phyloP scores from a whole-genome alignment of 495 filamentous ascomycete species.

The Aspergillus funiculosus region DNA sequence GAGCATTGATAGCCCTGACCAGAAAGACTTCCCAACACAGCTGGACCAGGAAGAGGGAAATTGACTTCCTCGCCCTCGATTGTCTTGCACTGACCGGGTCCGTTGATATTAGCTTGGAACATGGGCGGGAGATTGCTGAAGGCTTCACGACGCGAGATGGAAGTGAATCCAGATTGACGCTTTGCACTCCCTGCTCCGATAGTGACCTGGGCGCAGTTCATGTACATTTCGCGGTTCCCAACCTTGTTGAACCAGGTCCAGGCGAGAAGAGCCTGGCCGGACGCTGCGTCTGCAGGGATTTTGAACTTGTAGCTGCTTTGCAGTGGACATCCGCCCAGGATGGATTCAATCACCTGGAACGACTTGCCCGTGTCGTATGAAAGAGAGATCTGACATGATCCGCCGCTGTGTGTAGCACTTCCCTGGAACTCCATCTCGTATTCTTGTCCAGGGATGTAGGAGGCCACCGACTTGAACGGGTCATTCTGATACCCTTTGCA shows the following conservation, averaged over 20 bases:
- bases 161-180: conserved; percentile 17
- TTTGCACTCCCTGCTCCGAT: conserved; percentile 49
- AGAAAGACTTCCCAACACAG: conserved; percentile 42
- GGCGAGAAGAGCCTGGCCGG: conserved; percentile 58
- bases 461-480: conserved; percentile 38
- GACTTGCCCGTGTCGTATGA: conserved; percentile 66
- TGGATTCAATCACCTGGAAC: conserved; percentile 78
- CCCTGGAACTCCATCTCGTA: conserved; percentile 40
- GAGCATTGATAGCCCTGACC: conserved; percentile 30
- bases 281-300: conserved; percentile 40
- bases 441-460: conserved; percentile 35
- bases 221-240: conserved; percentile 90
- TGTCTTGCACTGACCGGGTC: conserved; percentile 48
- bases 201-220: conserved; percentile 79
- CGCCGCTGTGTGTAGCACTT: conserved; percentile 73
- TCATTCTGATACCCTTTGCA: conserved; percentile 51
- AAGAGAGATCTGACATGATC: conserved; percentile 79
- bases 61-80: conserved; percentile 48
- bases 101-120: conserved; percentile 64
- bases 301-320: conserved; percentile 45
- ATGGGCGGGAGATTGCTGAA: conserved; percentile 62
- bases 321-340: conserved; percentile 74
- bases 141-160: conserved; percentile 20
- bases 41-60: conserved; percentile 62
- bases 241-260: conserved; percentile 92